These are phyloP conservation scores for Aspergillus affinis DNA, from an alignment of 495 filamentous ascomycete species.

Conservation along the genomic window DNA sequence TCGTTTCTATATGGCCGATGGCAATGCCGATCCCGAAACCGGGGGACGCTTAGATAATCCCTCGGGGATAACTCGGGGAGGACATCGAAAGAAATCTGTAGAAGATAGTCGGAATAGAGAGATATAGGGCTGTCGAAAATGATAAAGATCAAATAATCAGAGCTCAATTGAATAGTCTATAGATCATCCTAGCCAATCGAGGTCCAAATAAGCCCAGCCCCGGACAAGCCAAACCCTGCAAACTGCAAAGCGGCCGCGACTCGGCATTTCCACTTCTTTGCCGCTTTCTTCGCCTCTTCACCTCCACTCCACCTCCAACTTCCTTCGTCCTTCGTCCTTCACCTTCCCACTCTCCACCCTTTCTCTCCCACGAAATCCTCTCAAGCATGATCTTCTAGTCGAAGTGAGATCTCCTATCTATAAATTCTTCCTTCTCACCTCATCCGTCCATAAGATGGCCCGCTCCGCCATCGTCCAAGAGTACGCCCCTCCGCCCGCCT, in stretches of 20 bases:
- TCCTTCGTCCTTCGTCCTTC: constrained; percentile 6
- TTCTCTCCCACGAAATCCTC: background rate
- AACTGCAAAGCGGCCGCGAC: background rate
- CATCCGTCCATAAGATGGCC: constrained; percentile 31
- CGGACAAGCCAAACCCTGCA: background rate
- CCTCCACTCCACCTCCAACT: constrained; percentile 9
- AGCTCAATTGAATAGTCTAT: too few species aligned
- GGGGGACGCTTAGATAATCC: constrained; percentile 1
- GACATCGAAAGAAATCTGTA: background rate
- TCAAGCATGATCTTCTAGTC: constrained; percentile 6
- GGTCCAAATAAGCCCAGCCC: too few species aligned
- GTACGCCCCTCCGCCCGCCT: constrained; percentile 56
- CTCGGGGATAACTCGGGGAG: background rate
- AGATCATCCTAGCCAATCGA: too few species aligned
- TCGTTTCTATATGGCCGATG: background rate
- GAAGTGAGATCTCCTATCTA: background rate
- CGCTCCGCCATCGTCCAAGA: constrained; percentile 66
- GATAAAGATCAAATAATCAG: too few species aligned
- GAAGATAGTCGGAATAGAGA: too few species aligned
- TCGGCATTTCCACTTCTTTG: background rate
- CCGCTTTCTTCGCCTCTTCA: background rate
- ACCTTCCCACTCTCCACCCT: constrained; percentile 2
- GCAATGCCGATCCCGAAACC: background rate
- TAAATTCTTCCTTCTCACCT: constrained; percentile 1
- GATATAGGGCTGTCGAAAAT: too few species aligned